A percentile compares a stretch with the other conserved stretches of the same genome.
phyloP scores from a whole-genome alignment of 768 basidiomycete species.

The Kwoniella bestiolae region DNA sequence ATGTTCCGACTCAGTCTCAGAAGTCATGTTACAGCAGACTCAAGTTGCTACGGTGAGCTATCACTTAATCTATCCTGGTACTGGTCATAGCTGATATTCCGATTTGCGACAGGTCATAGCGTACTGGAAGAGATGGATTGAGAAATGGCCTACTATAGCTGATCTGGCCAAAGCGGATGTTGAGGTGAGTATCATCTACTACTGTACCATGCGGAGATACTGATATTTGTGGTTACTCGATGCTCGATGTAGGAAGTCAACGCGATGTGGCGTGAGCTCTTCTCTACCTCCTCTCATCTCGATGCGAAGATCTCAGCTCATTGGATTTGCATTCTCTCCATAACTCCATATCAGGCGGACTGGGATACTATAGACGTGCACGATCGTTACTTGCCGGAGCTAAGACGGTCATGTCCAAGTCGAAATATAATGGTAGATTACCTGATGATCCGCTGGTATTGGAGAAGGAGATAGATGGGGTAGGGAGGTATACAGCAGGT shows the following conservation, averaged over 20 bases:
- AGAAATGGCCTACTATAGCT: slow-evolving; percentile 76
- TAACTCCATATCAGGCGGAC: slow-evolving; percentile 54
- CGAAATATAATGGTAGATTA: slow-evolving; percentile 64
- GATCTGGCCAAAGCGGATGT: slow-evolving; percentile 65
- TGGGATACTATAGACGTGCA: slow-evolving; percentile 88
- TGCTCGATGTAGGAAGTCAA: slow-evolving; percentile 71
- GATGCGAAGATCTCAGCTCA: background rate
- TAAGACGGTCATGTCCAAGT: slow-evolving; percentile 67
- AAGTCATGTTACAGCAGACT: slow-evolving; percentile 97
- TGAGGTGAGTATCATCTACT: slow-evolving; percentile 52
- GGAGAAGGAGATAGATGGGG: slow-evolving; percentile 81
- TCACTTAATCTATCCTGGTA: background rate
- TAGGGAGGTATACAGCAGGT: slow-evolving; percentile 87
- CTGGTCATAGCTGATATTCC: background rate
- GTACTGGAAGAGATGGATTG: slow-evolving; percentile 89
- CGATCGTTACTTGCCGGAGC: slow-evolving; percentile 81
- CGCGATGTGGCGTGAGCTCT: slow-evolving; percentile 70
- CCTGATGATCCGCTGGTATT: slow-evolving; percentile 80
- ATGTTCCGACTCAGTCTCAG: slow-evolving; percentile 55
- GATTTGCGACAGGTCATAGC: slow-evolving; percentile 68
- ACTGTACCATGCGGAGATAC: too few species aligned
- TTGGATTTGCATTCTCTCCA: too few species aligned
- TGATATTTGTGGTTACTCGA: too few species aligned
- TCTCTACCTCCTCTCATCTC: background rate
- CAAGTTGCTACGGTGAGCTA: slow-evolving; percentile 65